Percentiles rank a stretch among this genome's conserved stretches.
Conservation (phyloP, 2,329 filamentous ascomycete species). For the Paraphoma chrysanthemicola region DNA sequence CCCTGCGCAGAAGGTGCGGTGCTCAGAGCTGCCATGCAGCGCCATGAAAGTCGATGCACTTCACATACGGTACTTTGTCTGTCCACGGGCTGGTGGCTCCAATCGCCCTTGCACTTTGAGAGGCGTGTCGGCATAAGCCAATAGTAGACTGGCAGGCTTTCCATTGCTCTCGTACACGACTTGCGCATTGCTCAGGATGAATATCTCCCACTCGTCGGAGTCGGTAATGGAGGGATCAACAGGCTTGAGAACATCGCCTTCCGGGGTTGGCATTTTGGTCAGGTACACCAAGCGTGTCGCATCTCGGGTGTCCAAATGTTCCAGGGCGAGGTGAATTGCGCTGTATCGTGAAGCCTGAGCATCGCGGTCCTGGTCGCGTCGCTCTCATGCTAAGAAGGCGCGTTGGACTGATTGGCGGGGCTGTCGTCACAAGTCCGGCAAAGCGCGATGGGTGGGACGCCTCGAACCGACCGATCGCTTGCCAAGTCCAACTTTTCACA, state of each 20-base stretch:
- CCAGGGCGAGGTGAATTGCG: not conserved
- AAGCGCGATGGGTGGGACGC: not conserved
- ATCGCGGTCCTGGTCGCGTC: not conserved
- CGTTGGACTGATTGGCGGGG: conserved; percentile 4
- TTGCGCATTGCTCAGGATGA: conserved; percentile 66
- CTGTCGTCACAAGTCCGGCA: not conserved
- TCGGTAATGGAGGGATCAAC: conserved; percentile 48
- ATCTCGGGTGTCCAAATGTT: conserved; percentile 7
- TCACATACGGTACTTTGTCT: conserved; percentile 39
- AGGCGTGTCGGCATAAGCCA: conserved; percentile 66
- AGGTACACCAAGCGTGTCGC: conserved; percentile 5
- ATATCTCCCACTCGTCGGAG: conserved; percentile 66
- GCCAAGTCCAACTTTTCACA: not conserved
- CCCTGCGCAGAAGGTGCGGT: not conserved
- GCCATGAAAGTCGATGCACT: not conserved
- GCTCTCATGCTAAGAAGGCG: not conserved
- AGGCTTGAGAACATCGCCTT: conserved; percentile 50
- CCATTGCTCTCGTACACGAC: conserved; percentile 64
- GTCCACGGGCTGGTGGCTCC: conserved; percentile 42
- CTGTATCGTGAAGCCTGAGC: not conserved
- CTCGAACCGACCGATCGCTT: not conserved
- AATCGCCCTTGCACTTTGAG: conserved; percentile 68
- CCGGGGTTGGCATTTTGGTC: conserved; percentile 34
- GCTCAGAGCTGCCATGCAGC: too few relatives aligned
- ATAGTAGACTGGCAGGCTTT: conserved; percentile 64